Conservation (phyloP, 345 rosid genomes). For the Hypericum androsaemum region DNA sequence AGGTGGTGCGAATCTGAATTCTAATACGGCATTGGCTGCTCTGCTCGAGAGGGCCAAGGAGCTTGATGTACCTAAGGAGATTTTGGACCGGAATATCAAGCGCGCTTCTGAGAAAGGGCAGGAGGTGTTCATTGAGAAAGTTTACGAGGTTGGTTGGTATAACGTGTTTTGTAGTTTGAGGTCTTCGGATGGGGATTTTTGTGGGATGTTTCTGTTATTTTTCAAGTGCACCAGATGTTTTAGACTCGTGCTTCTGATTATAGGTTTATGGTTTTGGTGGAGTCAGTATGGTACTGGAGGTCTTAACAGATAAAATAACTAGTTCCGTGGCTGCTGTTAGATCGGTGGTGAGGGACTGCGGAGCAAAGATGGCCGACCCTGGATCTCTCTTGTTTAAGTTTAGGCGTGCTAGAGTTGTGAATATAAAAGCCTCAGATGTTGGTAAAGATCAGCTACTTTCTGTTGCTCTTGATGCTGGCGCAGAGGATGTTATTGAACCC, state of each 20-base stretch:
- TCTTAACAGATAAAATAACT: conserved; percentile 76
- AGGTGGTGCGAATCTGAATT: conserved; percentile 73
- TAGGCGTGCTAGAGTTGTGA: conserved; percentile 63
- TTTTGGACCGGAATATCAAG: conserved; percentile 85
- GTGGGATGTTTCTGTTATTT: not conserved
- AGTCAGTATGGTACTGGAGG: conserved; percentile 85
- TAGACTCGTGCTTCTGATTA: conserved; percentile 9
- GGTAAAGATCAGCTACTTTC: conserved; percentile 73
- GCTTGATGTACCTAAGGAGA: conserved; percentile 85
- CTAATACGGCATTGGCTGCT: conserved; percentile 66
- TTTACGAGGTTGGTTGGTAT: conserved; percentile 55
- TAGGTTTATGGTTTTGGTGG: conserved; percentile 96
- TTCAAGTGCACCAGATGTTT: no score
- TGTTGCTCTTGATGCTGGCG: conserved; percentile 84
- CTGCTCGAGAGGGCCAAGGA: conserved; percentile 83
- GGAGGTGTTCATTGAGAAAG: conserved; percentile 77
- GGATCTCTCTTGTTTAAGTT: conserved; percentile 93
- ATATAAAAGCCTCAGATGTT: conserved; percentile 58
- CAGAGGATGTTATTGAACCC: conserved; percentile 94
- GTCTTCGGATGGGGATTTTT: not conserved
- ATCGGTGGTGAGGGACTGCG: conserved; percentile 73
- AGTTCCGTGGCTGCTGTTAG: conserved; percentile 80
- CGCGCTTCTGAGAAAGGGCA: conserved; percentile 88
- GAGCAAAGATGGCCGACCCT: conserved; percentile 93
- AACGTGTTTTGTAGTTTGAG: conserved; percentile 5